Base-by-base conservation (phyloP, 768 basidiomycete genomes). In the Neoboletus magnificus region DNA sequence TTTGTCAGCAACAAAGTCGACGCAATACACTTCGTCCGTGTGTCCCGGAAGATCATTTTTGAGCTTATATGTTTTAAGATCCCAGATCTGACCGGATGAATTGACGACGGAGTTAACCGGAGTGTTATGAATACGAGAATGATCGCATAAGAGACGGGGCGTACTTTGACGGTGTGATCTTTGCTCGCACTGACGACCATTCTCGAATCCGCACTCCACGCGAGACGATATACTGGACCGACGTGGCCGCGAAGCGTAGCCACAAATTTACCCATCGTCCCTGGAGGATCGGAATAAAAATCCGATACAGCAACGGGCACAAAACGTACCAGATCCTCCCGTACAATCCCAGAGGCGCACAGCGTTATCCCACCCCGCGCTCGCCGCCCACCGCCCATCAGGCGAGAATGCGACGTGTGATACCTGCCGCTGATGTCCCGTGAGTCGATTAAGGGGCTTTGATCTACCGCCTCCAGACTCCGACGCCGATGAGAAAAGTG, bases 1-100 rank as follows among this genome's bases (percentile, higher is more conserved):
- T 71, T 99, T 99, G 75, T 99, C 96, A 1, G 94, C 95, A 2
- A 99, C 95, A 68, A 97, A 99, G 72, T 98, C 96, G 16, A 99
- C 96, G 66, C 96, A 98, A 74, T 98, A 98, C 35, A 99, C 95
- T 70, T 99, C 96, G 62, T 99, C 96, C 1, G 89, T 91, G 69
- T 99, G 96, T 20, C 96, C 96, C 0, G 94, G 93, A 18, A 99
- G 83, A 70, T 99, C 96, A 8, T 82, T 85, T 67, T 92, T 90
- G 58, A 99, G 84, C 74, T 99, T 98, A 72, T 91, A 93, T 7
- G 93, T 98, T 71, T 92, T 94, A 52, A 98, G 77, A 71, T 97
- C 92, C 96, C 96, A 98, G 23, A 98, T 86, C 93, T 69, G 56
- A 12, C 22, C n/a, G 11, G 22, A 27, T 15, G 20, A 29, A 43